Conservation (phyloP, 805 yeast species). For the Ogataea nitratoaversa region DNA sequence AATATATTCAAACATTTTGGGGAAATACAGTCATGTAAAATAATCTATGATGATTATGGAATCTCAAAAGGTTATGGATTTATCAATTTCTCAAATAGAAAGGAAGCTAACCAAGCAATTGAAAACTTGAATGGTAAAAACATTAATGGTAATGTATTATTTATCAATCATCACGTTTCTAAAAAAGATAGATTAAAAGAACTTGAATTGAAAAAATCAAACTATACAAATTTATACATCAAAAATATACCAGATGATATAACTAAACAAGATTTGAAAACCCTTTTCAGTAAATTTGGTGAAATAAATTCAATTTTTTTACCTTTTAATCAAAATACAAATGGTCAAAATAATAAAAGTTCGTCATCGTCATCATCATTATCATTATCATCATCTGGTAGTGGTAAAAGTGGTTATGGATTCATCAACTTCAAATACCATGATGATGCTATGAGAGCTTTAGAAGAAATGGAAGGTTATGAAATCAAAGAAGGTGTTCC, state of each 20-base stretch:
- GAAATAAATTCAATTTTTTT: slow-evolving; percentile 48
- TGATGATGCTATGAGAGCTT: slow-evolving; percentile 44
- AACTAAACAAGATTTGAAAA: slow-evolving; percentile 35
- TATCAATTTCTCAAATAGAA: slow-evolving; percentile 54
- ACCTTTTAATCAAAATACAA: slow-evolving; percentile 36
- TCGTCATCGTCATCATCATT: no score
- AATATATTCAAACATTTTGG: slow-evolving; percentile 39
- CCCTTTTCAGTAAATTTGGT: slow-evolving; percentile 43
- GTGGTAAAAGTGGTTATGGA: slow-evolving; percentile 37
- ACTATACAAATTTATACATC: slow-evolving; percentile 52
- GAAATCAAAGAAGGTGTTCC: slow-evolving; percentile 30
- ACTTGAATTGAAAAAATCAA: slow-evolving; percentile 40
- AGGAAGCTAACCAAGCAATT: slow-evolving; percentile 62
- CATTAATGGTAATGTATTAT: slow-evolving; percentile 34
- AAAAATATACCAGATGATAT: slow-evolving; percentile 42
- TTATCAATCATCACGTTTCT: slow-evolving; percentile 62
- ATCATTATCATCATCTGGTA: no score
- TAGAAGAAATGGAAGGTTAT: slow-evolving; percentile 44
- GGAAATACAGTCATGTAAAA: slow-evolving; percentile 40
- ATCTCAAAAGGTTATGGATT: slow-evolving; percentile 57
- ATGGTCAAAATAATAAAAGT: slow-evolving; percentile 23
- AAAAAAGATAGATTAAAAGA: slow-evolving; percentile 54
- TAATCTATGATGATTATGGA: slow-evolving; percentile 44
- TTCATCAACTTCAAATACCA: slow-evolving; percentile 48
- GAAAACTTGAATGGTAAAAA: slow-evolving; percentile 29